These are phyloP conservation scores for Boletus pseudopeckii DNA, from an alignment of 768 basidiomycete genomes.

Conservation along the genomic window DNA sequence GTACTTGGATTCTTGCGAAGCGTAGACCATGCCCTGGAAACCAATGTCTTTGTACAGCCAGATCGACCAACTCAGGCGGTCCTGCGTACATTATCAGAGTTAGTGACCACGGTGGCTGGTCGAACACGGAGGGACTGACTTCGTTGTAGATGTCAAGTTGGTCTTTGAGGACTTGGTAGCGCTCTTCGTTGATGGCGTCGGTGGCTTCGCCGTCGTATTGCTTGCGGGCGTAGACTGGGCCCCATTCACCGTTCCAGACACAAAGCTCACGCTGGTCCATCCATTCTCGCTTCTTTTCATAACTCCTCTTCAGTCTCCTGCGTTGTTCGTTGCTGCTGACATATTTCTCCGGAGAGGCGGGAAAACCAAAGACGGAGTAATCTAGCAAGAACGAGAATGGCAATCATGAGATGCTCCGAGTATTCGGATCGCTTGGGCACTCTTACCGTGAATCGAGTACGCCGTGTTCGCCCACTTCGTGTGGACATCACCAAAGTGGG, in stretches of 20 bases:
- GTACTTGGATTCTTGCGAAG: conserved; percentile 66
- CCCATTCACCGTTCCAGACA: conserved; percentile 83
- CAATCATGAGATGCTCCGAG: not conserved
- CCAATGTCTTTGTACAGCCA: conserved; percentile 88
- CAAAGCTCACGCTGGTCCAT: conserved; percentile 64
- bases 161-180: conserved; percentile 67
- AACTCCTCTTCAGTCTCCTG: conserved; percentile 50
- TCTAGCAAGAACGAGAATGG: conserved; percentile 10
- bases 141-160: conserved; percentile 71
- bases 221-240: conserved; percentile 72
- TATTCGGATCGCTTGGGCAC: not conserved
- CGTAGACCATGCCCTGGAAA: conserved; percentile 83
- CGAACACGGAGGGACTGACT: not conserved
- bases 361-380: conserved; percentile 61
- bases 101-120: not conserved
- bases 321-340: conserved; percentile 50
- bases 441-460: conserved; percentile 69
- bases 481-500: conserved; percentile 62
- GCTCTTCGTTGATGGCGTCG: conserved; percentile 59
- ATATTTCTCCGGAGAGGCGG: conserved; percentile 53
- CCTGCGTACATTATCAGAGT: conserved; percentile 33
- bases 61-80: conserved; percentile 74
- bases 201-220: conserved; percentile 57
- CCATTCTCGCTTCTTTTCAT: conserved; percentile 74
- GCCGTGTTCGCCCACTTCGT: conserved; percentile 66